Conservation (phyloP, 225 moss, liverwort and hornwort genomes). For the Physcomitrium patens region DNA sequence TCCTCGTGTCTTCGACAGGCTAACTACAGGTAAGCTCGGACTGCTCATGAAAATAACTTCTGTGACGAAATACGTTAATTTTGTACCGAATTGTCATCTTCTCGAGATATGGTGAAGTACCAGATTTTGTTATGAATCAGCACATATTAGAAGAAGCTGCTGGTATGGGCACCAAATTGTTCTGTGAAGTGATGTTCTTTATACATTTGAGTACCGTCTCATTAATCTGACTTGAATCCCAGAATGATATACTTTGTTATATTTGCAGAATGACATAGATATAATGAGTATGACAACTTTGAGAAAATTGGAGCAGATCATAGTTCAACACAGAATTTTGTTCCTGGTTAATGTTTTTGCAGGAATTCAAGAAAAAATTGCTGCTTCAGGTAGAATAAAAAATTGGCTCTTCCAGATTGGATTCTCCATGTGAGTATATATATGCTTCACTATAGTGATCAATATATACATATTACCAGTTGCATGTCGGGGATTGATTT, state of each 20-base stretch:
- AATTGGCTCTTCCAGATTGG: slow-evolving; percentile 58
- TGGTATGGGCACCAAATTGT: not conserved
- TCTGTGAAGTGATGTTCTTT: too few species aligned
- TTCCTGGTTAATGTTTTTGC: slow-evolving; percentile 13
- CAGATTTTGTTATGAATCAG: too few species aligned
- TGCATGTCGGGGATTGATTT: slow-evolving; percentile 17
- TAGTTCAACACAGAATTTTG: slow-evolving; percentile 15
- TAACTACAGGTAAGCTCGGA: slow-evolving; percentile 54
- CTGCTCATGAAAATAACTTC: not conserved
- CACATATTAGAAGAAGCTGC: not conserved
- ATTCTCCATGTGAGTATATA: slow-evolving; percentile 43
- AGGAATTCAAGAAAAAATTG: slow-evolving; percentile 58
- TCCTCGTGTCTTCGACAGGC: slow-evolving; percentile 80
- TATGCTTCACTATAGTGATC: slow-evolving; percentile 19
- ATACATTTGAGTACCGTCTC: too few species aligned
- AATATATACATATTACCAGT: slow-evolving; percentile 8
- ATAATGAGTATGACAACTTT: slow-evolving; percentile 19
- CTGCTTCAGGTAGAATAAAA: slow-evolving; percentile 62
- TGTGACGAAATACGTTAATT: too few species aligned
- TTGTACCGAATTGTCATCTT: too few species aligned
- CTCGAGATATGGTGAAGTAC: too few species aligned
- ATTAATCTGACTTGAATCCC: too few species aligned
- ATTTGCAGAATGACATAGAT: not conserved
- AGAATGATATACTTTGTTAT: not conserved
- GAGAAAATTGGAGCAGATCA: slow-evolving; percentile 5